Conservation (phyloP, 2,329 filamentous ascomycete species). For the Apiospora koreana region DNA sequence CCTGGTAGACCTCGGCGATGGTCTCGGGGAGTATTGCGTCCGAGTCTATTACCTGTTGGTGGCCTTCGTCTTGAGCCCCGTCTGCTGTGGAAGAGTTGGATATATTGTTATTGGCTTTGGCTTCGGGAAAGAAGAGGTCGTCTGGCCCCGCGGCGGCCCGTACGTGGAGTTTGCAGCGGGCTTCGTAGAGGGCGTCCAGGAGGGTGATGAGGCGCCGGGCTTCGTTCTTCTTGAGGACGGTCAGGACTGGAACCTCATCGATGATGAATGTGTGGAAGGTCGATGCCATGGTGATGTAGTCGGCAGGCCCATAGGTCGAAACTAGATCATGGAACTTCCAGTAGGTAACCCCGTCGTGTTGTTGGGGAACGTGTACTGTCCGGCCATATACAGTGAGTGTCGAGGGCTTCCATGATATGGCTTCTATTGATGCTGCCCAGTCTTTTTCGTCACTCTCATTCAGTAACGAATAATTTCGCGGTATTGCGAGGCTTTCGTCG, state of each 20-base stretch:
- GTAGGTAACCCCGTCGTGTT: constrained; percentile 57
- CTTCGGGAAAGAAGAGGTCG: constrained; percentile 75
- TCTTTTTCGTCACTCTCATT: constrained; percentile 5
- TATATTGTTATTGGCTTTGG: constrained; percentile 16
- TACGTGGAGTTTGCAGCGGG: constrained; percentile 74
- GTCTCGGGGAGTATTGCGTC: constrained; percentile 67
- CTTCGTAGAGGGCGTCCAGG: constrained; percentile 79
- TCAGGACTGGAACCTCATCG: constrained; percentile 68
- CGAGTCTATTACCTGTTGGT: constrained; percentile 25
- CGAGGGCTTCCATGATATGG: constrained; percentile 42
- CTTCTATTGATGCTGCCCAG: constrained; percentile 15
- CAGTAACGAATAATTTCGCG: constrained; percentile 30
- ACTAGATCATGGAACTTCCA: constrained; percentile 74
- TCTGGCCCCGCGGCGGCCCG: constrained; percentile 69
- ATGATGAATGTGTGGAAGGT: constrained; percentile 78
- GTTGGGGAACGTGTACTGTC: constrained; percentile 57
- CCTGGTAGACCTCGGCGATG: constrained; percentile 75
- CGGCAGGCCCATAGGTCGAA: constrained; percentile 70
- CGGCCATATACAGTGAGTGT: constrained; percentile 63
- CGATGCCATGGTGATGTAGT: constrained; percentile 81
- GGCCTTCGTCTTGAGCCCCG: constrained; percentile 24
- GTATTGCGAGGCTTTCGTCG: constrained; percentile 18
- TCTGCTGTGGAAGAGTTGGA: constrained; percentile 30
- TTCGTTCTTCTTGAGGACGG: constrained; percentile 73
- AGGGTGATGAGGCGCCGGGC: constrained; percentile 79